Evolutionary conservation across 1,139 yeast species (phyloP).

Genomic region (Hansenula lynferdii): DNA sequence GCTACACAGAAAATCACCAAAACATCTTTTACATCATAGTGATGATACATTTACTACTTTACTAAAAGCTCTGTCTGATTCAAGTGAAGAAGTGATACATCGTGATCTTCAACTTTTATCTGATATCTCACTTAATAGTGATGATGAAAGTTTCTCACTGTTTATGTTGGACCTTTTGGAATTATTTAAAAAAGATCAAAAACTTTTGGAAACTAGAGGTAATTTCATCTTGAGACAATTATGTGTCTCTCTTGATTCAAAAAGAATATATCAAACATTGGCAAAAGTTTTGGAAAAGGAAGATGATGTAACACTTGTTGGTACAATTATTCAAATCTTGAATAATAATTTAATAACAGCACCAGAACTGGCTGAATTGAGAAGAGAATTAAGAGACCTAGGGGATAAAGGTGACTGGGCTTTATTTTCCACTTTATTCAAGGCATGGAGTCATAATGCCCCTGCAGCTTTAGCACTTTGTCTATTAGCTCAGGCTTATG

Average conservation of each 20-base stretch:
- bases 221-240: constrained; percentile 82
- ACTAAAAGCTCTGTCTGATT: constrained; percentile 76
- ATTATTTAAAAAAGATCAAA: constrained; percentile 63
- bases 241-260: constrained; percentile 78
- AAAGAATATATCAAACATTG: constrained; percentile 73
- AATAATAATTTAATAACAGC: constrained; percentile 88
- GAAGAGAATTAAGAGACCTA: constrained; percentile 57
- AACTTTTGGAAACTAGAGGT: constrained; percentile 65
- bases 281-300: constrained; percentile 70
- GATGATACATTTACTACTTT: constrained; percentile 74
- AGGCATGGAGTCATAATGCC: constrained; percentile 90
- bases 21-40: constrained; percentile 51
- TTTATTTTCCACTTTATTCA: constrained; percentile 73
- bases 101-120: constrained; percentile 75
- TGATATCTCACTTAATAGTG: constrained; percentile 70
- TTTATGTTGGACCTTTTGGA: constrained; percentile 70
- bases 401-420: constrained; percentile 55
- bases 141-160: constrained; percentile 71
- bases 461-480: constrained; percentile 88
- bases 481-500: constrained; percentile 83
- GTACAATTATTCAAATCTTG: constrained; percentile 80
- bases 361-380: constrained; percentile 66
- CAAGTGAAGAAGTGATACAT: constrained; percentile 80
- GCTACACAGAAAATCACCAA: constrained; percentile 71
- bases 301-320: constrained; percentile 64